phyloP scores from a whole-genome alignment of 1,139 yeast species.

The Blastobotrys apis region DNA sequence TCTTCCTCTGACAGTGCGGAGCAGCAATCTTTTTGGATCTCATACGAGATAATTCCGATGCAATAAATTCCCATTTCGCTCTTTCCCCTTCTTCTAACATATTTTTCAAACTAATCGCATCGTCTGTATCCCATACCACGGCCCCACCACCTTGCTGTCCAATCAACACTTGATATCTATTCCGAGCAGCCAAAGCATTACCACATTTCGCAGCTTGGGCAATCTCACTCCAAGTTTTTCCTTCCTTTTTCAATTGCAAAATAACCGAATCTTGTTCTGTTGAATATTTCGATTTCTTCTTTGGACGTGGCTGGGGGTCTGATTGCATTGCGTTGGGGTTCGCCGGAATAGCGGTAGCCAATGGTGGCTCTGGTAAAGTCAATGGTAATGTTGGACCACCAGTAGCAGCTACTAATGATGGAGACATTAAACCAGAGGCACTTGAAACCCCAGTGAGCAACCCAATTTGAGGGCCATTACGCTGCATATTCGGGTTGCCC shows the following conservation, averaged over 20 bases:
- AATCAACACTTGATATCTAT: constrained; percentile 72
- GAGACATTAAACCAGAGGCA: constrained; percentile 15
- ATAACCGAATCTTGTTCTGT: constrained; percentile 66
- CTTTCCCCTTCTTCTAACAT: constrained; percentile 64
- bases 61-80: constrained; percentile 65
- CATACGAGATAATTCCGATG: constrained; percentile 56
- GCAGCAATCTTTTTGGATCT: constrained; percentile 54
- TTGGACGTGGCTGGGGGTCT: constrained; percentile 47
- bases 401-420: constrained; percentile 11
- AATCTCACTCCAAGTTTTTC: constrained; percentile 70
- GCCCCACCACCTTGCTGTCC: constrained; percentile 82
- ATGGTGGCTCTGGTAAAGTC: constrained; percentile 35
- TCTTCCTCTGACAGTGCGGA: constrained; percentile 52
- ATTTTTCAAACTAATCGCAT: constrained; percentile 48
- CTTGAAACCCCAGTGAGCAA: constrained; percentile 18
- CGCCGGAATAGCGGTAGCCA: constrained; percentile 32
- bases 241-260: constrained; percentile 55
- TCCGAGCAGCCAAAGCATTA: constrained; percentile 67
- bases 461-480: constrained; percentile 20
- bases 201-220: constrained; percentile 65
- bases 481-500: constrained; percentile 6
- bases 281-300: constrained; percentile 62
- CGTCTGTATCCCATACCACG: constrained; percentile 59
- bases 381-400: constrained; percentile 28
- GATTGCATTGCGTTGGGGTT: constrained; percentile 36